A percentile compares a stretch with the other conserved stretches of the same genome.
Evolutionary conservation across 345 rosid species (phyloP).

Genomic region (sweet orange (Citrus sinensis)): DNA sequence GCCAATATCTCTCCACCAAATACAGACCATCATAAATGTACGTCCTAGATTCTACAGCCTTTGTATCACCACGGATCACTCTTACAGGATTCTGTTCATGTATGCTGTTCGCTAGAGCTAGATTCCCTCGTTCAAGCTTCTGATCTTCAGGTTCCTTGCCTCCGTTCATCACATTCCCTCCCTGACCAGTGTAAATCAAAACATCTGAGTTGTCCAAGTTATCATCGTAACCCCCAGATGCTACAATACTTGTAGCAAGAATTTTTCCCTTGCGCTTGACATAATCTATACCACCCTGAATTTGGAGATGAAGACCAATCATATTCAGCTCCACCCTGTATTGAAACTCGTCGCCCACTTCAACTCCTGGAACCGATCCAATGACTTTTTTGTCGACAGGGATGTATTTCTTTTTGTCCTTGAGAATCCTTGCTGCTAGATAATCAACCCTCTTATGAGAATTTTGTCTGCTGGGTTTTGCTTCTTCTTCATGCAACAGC

Average conservation of each 20-base stretch:
- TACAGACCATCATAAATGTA: constrained; percentile 83
- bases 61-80: constrained; percentile 71
- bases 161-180: constrained; percentile 62
- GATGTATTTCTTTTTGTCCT: constrained; percentile 39
- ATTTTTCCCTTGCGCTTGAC: constrained; percentile 29
- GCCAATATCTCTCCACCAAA: constrained; percentile 52
- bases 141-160: constrained; percentile 68
- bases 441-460: constrained; percentile 48
- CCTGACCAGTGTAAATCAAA: constrained; percentile 70
- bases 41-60: constrained; percentile 30
- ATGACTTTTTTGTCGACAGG: constrained; percentile 43
- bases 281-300: constrained; percentile 77
- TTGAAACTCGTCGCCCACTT: constrained; percentile 79
- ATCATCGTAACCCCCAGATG: constrained; percentile 74
- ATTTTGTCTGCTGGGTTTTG: constrained; percentile 32
- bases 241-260: constrained; percentile 68
- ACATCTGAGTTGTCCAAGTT: constrained; percentile 53
- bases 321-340: constrained; percentile 70
- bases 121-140: constrained; percentile 67
- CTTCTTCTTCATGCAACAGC: constrained; percentile 73
- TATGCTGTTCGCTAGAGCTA: constrained; percentile 63
- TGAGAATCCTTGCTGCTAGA: constrained; percentile 59
- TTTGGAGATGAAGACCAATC: constrained; percentile 68
- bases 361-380: constrained; percentile 79
- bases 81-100: constrained; percentile 47